phyloP scores from a whole-genome alignment of 2,329 filamentous ascomycete species.

The Pseudogymnoascus sp. region DNA sequence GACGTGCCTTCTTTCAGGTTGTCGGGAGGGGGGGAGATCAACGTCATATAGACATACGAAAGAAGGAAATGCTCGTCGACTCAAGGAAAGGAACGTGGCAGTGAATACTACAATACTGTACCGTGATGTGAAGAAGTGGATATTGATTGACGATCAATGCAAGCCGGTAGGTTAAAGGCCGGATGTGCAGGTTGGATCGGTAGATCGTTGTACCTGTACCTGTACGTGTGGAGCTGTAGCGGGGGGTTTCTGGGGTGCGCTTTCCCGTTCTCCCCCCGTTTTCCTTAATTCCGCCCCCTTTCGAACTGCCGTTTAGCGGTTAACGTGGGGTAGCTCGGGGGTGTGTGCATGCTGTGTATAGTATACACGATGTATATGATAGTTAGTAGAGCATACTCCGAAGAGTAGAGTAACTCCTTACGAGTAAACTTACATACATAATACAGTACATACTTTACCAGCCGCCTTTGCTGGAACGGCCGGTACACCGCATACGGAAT shows the following conservation, averaged over 20 bases:
- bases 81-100: background rate
- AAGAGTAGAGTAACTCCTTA: no score
- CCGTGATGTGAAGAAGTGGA: background rate
- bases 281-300: background rate
- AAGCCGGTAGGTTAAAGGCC: background rate
- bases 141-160: background rate
- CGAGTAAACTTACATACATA: background rate
- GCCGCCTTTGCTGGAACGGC: background rate
- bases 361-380: no score
- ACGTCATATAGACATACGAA: slow-evolving; percentile 4
- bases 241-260: background rate
- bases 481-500: background rate
- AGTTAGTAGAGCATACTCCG: no score
- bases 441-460: background rate
- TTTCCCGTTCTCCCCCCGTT: background rate
- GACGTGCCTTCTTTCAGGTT: background rate
- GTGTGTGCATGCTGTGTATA: no score
- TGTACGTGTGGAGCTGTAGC: background rate
- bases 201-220: background rate
- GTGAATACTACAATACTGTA: background rate
- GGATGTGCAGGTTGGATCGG: background rate
- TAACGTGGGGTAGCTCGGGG: background rate
- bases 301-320: background rate
- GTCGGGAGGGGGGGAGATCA: background rate
- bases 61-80: background rate